Evolutionary conservation across 805 yeast species (phyloP), one percentile per base, ranked within the genome.

Genomic region (Candida ficus): DNA sequence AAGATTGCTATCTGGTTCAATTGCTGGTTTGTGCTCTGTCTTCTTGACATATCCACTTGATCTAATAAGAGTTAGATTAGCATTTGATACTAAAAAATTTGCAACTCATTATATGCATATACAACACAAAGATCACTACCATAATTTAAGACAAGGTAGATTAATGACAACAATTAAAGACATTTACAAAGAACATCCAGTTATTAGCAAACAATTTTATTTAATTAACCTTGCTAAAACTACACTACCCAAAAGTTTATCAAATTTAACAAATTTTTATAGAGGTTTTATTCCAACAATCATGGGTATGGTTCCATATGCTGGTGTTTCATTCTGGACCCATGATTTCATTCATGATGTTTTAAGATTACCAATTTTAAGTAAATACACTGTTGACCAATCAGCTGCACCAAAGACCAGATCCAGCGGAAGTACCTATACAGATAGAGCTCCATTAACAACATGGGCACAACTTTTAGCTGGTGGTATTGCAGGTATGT

Each of bases 401-500:
- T 13, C 38, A 12, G 13, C 41, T 68, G 18, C 46, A 26, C 46
- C 55, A 48, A 30, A 31, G 17, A 14, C 31, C 5, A 37, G 40
- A 28, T 38, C 42, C 4, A 37, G 35, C 7, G 43, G 43, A 4
- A 21, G 33, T 18, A 27, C 43, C 13, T 30, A 38, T 41, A 37
- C 50, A 10, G 60, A 59, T 26, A 65, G 91, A 44, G 64, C 67
- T 16, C 97, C 96, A 1, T 69, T 93, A 39, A 75, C 70, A 47
- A 84, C 88, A 1, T 87, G 95, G 88, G 98, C 98, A 3, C 97
- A 93, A 66, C 70, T 93, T 35, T 56, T 78, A 4, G 96, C 98
- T 6, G 99, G 99, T 41, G 99, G 98, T 2, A 53, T 85, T n/a
- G 95, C 97, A 1, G 99, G 99, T 11, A 76, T 91, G 82, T 72